Evolutionary conservation across 352 stramenopile species (phyloP).

Genomic region (Globisporangium viniferum): DNA sequence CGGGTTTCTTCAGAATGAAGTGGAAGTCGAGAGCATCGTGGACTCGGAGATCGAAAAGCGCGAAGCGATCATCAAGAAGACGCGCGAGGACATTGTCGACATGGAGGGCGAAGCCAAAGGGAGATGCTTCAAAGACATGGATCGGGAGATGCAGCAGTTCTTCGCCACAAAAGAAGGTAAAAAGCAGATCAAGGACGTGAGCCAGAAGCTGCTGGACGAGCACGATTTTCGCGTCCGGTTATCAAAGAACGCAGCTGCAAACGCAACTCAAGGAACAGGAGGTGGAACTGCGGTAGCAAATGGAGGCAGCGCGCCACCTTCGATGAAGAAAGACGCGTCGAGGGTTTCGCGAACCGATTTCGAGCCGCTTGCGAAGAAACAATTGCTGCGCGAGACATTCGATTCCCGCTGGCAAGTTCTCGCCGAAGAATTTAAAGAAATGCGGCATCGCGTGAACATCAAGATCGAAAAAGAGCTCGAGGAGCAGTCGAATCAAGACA

Average conservation of each 20-base stretch:
- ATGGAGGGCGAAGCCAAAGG: slow-evolving; percentile 74
- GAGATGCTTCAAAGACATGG: slow-evolving; percentile 69
- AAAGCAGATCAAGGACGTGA: slow-evolving; percentile 50
- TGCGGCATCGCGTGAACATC: slow-evolving; percentile 64
- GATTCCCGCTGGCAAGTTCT: slow-evolving; percentile 51
- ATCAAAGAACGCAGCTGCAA: slow-evolving; percentile 29
- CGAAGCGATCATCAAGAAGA: slow-evolving; percentile 67
- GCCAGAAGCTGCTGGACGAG: slow-evolving; percentile 76
- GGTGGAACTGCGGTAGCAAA: background rate
- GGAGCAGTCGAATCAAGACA: slow-evolving; percentile 53
- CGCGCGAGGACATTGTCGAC: slow-evolving; percentile 67
- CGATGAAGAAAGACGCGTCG: slow-evolving; percentile 57
- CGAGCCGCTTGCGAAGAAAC: slow-evolving; percentile 78
- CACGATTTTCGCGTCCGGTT: slow-evolving; percentile 80
- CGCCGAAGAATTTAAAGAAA: slow-evolving; percentile 63
- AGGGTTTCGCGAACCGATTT: slow-evolving; percentile 72
- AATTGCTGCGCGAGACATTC: slow-evolving; percentile 72
- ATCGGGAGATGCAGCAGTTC: slow-evolving; percentile 55
- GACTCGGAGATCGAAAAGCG: slow-evolving; percentile 60
- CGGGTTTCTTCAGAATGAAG: slow-evolving; percentile 60
- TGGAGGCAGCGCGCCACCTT: background rate
- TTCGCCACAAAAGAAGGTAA: slow-evolving; percentile 77
- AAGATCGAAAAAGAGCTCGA: slow-evolving; percentile 71
- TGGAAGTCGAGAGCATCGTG: slow-evolving; percentile 74
- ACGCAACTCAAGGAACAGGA: background rate